Conservation (phyloP, 2,329 filamentous ascomycete genomes). For the Diaporthe velutina region DNA sequence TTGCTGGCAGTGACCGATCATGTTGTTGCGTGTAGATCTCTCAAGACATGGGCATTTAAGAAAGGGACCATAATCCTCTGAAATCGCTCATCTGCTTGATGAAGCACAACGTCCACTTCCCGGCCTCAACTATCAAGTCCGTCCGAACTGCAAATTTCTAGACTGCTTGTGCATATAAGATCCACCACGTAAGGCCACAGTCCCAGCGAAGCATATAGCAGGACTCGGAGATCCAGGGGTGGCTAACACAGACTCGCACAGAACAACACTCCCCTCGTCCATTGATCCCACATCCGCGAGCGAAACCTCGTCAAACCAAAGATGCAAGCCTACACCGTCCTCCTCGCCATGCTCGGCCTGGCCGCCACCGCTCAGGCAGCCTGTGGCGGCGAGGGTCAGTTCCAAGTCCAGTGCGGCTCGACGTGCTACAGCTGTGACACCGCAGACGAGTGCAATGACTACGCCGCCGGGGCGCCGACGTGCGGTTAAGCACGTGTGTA, state of each 20-base stretch:
- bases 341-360: slow-evolving; percentile 17
- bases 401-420: slow-evolving; percentile 4
- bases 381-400: background rate
- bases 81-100: background rate
- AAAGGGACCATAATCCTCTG: background rate
- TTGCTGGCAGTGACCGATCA: background rate
- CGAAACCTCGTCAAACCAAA: background rate
- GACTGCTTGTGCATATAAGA: background rate
- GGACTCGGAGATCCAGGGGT: too few relatives aligned
- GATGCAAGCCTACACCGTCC: slow-evolving; percentile 7
- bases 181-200: background rate
- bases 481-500: background rate
- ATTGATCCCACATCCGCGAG: background rate
- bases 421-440: slow-evolving; percentile 2
- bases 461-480: background rate
- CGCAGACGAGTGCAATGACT: background rate
- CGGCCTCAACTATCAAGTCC: background rate
- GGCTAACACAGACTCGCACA: background rate
- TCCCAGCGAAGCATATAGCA: background rate
- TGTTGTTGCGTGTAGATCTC: slow-evolving; percentile 2
- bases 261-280: background rate
- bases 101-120: background rate
- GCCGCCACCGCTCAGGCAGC: background rate
- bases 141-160: background rate
- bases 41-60: background rate